Evolutionary conservation across 2,329 filamentous ascomycete species (phyloP).

Genomic region (Pseudogymnoascus sp.): DNA sequence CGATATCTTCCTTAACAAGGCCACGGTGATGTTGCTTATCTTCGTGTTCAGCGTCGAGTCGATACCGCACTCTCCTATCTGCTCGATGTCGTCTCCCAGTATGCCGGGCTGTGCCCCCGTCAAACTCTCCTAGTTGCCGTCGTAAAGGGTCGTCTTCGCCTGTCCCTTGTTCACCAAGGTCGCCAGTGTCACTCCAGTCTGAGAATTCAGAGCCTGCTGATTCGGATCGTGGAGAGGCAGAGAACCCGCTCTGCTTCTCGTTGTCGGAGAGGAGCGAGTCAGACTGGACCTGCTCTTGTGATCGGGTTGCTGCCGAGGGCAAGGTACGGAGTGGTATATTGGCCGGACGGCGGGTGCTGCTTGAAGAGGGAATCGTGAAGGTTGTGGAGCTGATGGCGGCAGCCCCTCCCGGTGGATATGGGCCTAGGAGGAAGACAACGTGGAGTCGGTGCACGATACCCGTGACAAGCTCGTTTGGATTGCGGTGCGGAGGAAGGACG

Average conservation of each 20-base stretch:
- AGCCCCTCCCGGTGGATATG: conserved; percentile 44
- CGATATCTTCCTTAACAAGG: conserved; percentile 67
- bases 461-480: not conserved
- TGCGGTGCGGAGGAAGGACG: not conserved
- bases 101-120: conserved; percentile 50
- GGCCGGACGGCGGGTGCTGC: conserved; percentile 60
- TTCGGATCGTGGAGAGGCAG: conserved; percentile 47
- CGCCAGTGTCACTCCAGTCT: conserved; percentile 89
- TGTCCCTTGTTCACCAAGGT: conserved; percentile 84
- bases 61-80: conserved; percentile 65
- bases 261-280: conserved; percentile 39
- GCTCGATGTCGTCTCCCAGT: conserved; percentile 38
- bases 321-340: conserved; percentile 84
- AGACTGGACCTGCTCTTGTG: conserved; percentile 30
- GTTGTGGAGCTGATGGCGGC: conserved; percentile 68
- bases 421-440: conserved; percentile 7
- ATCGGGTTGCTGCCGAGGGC: conserved; percentile 32
- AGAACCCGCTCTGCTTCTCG: conserved; percentile 35
- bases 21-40: conserved; percentile 32
- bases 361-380: conserved; percentile 80
- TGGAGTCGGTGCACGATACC: conserved; percentile 7
- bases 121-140: conserved; percentile 59
- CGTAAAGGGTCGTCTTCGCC: conserved; percentile 76
- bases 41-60: conserved; percentile 37
- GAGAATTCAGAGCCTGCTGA: conserved; percentile 63